Evolutionary conservation across 371 early-diverging fungal species (phyloP).

Genomic region (Rhizomucor pusillus): DNA sequence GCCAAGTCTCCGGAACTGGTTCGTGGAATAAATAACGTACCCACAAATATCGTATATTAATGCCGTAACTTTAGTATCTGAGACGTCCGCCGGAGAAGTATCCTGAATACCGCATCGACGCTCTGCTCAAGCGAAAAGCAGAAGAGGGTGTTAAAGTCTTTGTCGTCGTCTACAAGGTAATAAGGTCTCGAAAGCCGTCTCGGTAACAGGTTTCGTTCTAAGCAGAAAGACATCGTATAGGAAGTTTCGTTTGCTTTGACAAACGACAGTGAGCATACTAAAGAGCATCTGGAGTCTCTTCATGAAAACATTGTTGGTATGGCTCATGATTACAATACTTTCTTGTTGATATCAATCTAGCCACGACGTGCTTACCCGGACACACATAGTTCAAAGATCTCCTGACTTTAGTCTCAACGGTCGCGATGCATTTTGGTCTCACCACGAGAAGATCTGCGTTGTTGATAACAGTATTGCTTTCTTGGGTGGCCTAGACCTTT

Average conservation of each 20-base stretch:
- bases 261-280: slow-evolving; percentile 80
- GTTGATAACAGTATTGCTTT: slow-evolving; percentile 88
- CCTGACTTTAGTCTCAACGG: slow-evolving; percentile 73
- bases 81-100: slow-evolving; percentile 74
- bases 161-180: slow-evolving; percentile 82
- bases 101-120: slow-evolving; percentile 80
- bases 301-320: slow-evolving; percentile 75
- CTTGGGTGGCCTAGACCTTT: slow-evolving; percentile 92
- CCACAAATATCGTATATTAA: not conserved
- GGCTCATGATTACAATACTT: slow-evolving; percentile 14
- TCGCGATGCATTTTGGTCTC: slow-evolving; percentile 85
- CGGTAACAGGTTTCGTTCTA: not conserved
- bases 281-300: slow-evolving; percentile 68
- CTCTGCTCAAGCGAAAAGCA: slow-evolving; percentile 81
- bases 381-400: slow-evolving; percentile 85
- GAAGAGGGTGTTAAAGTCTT: slow-evolving; percentile 88
- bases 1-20: slow-evolving; percentile 49
- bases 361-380: not conserved
- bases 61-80: slow-evolving; percentile 55
- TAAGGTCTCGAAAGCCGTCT: not conserved
- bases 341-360: slow-evolving; percentile 2
- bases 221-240: slow-evolving; percentile 11
- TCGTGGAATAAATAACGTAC: slow-evolving; percentile 3
- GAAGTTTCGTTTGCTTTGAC: slow-evolving; percentile 83
- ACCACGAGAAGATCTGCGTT: slow-evolving; percentile 66